Percentiles rank a stretch among this genome's conserved stretches.
phyloP scores from a whole-genome alignment of 1,284 basidiomycete genomes.

The Macrocystidia cucumis region DNA sequence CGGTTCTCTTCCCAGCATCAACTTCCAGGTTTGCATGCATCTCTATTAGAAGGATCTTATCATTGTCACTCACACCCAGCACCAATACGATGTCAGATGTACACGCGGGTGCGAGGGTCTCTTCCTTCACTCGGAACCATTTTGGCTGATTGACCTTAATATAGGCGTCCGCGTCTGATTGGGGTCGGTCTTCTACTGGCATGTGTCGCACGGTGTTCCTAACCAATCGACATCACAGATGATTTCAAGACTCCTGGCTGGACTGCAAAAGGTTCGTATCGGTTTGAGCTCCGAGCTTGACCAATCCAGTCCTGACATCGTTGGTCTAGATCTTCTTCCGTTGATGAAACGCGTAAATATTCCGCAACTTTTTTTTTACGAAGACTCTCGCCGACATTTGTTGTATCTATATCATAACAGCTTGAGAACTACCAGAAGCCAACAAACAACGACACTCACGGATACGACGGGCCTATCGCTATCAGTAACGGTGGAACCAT shows the following conservation, averaged over 20 bases:
- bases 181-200: constrained; percentile 29
- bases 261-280: constrained; percentile 46
- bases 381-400: constrained; percentile 2
- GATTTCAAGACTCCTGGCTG: constrained; percentile 70
- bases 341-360: constrained; percentile 57
- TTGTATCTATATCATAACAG: constrained; percentile 17
- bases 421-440: constrained; percentile 75
- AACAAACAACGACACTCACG: constrained; percentile 46
- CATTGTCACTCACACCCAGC: too few species aligned
- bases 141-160: constrained; percentile 4
- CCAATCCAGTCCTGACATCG: constrained; percentile 1
- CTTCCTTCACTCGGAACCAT: neutral
- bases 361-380: neutral
- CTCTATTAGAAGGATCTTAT: neutral
- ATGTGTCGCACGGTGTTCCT: neutral
- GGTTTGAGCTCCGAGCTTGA: too few species aligned
- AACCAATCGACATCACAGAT: constrained; percentile 27
- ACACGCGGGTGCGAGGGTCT: constrained; percentile 42
- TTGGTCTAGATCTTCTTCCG: constrained; percentile 46
- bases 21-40: constrained; percentile 44
- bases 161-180: constrained; percentile 61
- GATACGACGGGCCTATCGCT: constrained; percentile 64
- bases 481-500: constrained; percentile 62
- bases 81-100: constrained; percentile 47
- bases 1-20: constrained; percentile 42